Percentiles rank a stretch among this genome's conserved stretches.
phyloP scores from a whole-genome alignment of 768 basidiomycete species.

The Lenzites betulinus region DNA sequence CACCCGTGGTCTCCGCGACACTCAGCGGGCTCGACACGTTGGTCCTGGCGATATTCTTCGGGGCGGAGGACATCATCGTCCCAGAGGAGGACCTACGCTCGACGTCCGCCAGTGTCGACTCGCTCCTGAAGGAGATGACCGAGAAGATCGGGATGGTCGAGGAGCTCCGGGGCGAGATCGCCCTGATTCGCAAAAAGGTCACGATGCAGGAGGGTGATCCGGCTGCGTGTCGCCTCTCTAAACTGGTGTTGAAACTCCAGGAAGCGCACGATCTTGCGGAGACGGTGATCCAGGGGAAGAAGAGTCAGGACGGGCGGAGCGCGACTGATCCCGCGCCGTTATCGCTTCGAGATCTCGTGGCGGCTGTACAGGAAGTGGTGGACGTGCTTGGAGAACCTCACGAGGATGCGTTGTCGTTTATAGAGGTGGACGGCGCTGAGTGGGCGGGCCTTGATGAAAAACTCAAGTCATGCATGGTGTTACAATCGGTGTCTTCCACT shows the following conservation, averaged over 20 bases:
- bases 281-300: not conserved
- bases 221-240: not conserved
- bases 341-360: not conserved
- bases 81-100: not conserved
- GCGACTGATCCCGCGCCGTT: no score
- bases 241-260: not conserved
- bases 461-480: no score
- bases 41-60: not conserved
- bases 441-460: not conserved
- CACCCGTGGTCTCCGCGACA: not conserved
- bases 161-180: not conserved
- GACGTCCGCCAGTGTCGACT: not conserved
- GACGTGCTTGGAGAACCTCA: not conserved
- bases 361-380: not conserved
- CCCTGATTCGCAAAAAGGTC: not conserved
- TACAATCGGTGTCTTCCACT: no score
- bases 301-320: not conserved
- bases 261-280: not conserved
- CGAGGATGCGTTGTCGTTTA: not conserved
- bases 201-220: not conserved
- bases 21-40: not conserved
- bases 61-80: not conserved
- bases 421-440: not conserved
- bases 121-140: not conserved
- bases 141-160: not conserved